Evolutionary conservation across 495 filamentous ascomycete genomes (phyloP), one percentile per base, ranked within the genome.

Genomic region (Podospora pseudoanserina): DNA sequence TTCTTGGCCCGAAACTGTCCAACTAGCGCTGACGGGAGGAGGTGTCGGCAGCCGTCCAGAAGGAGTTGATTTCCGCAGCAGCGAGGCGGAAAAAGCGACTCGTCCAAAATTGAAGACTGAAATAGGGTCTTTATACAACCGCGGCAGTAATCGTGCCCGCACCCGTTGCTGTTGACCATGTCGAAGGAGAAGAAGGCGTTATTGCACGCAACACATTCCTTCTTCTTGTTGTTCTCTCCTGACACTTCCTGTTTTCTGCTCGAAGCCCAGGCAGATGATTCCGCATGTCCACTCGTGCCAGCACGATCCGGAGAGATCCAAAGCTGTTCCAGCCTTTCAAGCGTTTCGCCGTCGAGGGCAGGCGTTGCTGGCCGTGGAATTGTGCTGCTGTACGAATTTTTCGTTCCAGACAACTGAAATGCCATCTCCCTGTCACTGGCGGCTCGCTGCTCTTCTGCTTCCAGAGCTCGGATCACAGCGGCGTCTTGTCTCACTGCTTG

Each of bases 71-170:
- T 64, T 53, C 72, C 66, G 64, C 84, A 87, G 71, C 86, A 88
- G 20, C 81, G 77, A 6, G 86, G 85, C 1, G 86, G 86, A 64
- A 84, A 86, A 0, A 83, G 63, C 0, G 82, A 73, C 65, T 87
- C 83, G 70, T 87, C 85, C 0, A 69, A 74, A 23, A 82, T 75
- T 0, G 83, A 72, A 0, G 63, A 44, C 23, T 66, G 65, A 71
- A 87, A 85, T 1, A 86, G 78, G 0, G 65, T 62, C 2, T 53
- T 54, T 1, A 86, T 34, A 64, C 86, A 88, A 7, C 72, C 69
- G 0, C 70, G 69, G 70, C 86, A 88, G 72, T 86, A 86, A 7
- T 75, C 61, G 67, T 87, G 84, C 0, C 56, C 62, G 60, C 82
- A 86, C 11, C 19, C n/a, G 59, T 3, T 49, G 18, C 65, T 70